These are phyloP conservation scores for Epichloe sp. DNA, from an alignment of 2,329 filamentous ascomycete species.

Conservation along the genomic window DNA sequence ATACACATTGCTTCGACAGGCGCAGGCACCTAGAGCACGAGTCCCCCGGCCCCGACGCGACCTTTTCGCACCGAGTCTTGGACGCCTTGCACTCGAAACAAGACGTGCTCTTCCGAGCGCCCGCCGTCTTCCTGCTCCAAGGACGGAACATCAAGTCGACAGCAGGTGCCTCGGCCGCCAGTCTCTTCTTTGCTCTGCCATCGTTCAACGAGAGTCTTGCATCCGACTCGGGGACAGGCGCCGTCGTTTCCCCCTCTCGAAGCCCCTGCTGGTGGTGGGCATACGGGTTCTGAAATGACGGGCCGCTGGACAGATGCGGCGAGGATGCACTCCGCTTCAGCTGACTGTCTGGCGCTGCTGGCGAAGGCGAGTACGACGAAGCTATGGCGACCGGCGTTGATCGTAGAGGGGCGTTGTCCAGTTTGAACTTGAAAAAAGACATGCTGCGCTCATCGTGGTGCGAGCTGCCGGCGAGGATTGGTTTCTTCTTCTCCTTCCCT, in stretches of 20 bases:
- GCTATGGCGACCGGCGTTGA: background rate
- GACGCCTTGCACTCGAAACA: constrained; percentile 2
- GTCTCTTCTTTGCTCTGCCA: background rate
- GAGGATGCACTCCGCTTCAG: background rate
- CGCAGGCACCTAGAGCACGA: constrained; percentile 1
- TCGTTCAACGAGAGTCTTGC: background rate
- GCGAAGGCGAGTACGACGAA: background rate
- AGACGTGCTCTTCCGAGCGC: background rate
- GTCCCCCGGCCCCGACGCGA: background rate
- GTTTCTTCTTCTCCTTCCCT: too few species aligned
- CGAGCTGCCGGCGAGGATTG: background rate
- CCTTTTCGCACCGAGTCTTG: constrained; percentile 5
- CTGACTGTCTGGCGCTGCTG: background rate
- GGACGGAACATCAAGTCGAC: background rate
- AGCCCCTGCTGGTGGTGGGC: background rate
- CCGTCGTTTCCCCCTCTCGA: background rate
- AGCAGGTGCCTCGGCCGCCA: background rate
- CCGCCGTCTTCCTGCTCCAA: constrained; percentile 1
- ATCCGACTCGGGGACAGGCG: background rate
- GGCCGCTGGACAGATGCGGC: background rate
- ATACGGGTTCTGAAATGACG: background rate
- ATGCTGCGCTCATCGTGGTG: constrained; percentile 5
- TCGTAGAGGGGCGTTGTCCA: constrained; percentile 1
- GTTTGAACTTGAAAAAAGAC: constrained; percentile 6
- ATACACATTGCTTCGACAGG: constrained; percentile 3